Evolutionary conservation across 768 basidiomycete species (phyloP).

Genomic region (Tulasnella sp.): DNA sequence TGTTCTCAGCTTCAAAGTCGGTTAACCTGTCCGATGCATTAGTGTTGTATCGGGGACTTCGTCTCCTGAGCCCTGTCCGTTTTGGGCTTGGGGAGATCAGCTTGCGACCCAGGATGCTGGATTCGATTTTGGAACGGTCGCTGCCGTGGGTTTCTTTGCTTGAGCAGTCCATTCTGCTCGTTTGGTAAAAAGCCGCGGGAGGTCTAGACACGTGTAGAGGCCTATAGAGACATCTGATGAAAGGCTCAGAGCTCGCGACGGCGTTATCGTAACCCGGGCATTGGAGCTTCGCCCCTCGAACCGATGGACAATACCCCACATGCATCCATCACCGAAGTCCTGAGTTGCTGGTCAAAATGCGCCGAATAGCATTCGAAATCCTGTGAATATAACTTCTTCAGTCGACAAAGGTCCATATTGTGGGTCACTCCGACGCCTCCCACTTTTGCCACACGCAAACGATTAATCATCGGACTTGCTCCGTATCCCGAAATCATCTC

Average conservation of each 20-base stretch:
- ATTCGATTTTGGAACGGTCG: background rate
- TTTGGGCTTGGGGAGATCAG: background rate
- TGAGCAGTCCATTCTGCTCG: background rate
- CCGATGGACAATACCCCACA: conserved; percentile 4
- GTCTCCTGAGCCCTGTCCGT: background rate
- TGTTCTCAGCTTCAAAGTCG: background rate
- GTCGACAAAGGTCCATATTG: background rate
- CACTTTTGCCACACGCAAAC: background rate
- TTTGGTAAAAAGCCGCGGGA: background rate
- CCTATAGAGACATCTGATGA: background rate
- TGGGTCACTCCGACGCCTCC: background rate
- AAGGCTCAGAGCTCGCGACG: background rate
- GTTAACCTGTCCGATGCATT: background rate
- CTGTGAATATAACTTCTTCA: background rate
- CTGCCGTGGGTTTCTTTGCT: background rate
- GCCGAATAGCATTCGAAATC: background rate
- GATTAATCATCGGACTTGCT: background rate
- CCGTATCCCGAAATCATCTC: background rate
- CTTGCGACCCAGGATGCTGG: background rate
- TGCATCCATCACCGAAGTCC: background rate
- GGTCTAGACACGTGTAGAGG: background rate
- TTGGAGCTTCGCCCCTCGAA: background rate
- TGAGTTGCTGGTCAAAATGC: background rate
- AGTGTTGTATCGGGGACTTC: background rate
- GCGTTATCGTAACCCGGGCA: background rate